phyloP scores from a whole-genome alignment of 148 eudicot species.

The Suaeda aralocaspica region DNA sequence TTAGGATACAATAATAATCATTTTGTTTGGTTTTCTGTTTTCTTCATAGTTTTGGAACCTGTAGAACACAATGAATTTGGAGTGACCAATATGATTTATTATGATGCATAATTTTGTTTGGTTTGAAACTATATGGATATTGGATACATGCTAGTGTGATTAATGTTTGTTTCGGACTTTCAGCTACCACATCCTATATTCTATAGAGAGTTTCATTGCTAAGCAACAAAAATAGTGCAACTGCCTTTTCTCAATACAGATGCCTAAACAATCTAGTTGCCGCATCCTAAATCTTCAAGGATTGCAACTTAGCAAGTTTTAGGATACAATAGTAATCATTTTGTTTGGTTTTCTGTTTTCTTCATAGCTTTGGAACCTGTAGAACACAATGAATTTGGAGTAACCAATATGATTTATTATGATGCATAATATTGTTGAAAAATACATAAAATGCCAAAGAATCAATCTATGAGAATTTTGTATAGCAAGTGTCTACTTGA shows the following conservation, averaged over 20 bases:
- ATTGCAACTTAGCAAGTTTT: not conserved
- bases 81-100: too few relatives aligned
- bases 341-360: not conserved
- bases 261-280: not conserved
- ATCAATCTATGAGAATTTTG: too few relatives aligned
- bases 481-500: too few relatives aligned
- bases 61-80: too few relatives aligned
- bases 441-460: too few relatives aligned
- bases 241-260: not conserved
- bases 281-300: too few relatives aligned
- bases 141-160: too few relatives aligned
- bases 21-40: not conserved
- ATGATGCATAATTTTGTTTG: too few relatives aligned
- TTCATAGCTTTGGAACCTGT: not conserved
- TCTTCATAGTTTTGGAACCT: not conserved
- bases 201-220: not conserved
- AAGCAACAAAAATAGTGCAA: not conserved
- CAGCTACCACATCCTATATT: not conserved
- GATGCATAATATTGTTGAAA: too few relatives aligned
- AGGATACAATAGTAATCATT: not conserved
- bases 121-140: conserved; percentile 25
- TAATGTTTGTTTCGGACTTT: too few relatives aligned
- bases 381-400: too few relatives aligned
- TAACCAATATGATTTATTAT: too few relatives aligned
- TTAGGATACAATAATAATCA: not conserved